These are phyloP conservation scores for Marvania coccoides DNA, from an alignment of 139 green algal genomes.

Conservation along the genomic window DNA sequence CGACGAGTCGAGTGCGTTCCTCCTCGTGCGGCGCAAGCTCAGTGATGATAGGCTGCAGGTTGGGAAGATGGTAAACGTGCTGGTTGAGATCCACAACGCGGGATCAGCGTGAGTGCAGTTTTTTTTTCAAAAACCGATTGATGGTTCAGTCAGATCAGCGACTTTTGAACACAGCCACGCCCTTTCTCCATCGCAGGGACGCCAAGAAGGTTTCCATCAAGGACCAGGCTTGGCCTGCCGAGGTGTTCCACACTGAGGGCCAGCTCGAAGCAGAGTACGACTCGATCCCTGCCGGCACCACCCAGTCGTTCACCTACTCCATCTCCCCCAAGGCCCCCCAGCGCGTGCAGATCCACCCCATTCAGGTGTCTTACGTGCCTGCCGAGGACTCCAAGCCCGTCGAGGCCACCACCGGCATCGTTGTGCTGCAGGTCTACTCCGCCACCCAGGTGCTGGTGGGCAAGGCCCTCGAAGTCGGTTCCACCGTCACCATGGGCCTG, in stretches of 20 bases:
- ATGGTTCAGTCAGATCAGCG: neutral
- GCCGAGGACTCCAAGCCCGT: neutral
- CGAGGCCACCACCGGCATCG: neutral
- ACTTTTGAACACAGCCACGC: neutral
- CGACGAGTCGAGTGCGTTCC: neutral
- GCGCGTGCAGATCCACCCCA: neutral
- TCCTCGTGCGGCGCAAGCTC: neutral
- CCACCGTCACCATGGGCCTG: neutral
- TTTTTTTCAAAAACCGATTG: neutral
- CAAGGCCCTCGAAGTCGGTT: neutral
- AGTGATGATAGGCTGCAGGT: neutral
- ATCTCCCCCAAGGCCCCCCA: neutral
- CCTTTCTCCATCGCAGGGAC: neutral
- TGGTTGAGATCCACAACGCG: conserved; percentile 9
- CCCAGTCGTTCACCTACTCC: neutral
- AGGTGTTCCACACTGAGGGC: conserved; percentile 1
- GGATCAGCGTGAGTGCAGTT: neutral
- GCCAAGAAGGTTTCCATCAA: conserved; percentile 6
- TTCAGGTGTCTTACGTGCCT: neutral
- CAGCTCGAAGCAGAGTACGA: conserved; percentile 14
- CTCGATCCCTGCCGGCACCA: conserved; percentile 16
- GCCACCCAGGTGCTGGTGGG: neutral
- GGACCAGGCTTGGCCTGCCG: conserved; percentile 9
- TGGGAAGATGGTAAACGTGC: neutral
- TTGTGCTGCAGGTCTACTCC: neutral